Conservation (phyloP, 208 protist species). For the Leishmania aethiopica region DNA sequence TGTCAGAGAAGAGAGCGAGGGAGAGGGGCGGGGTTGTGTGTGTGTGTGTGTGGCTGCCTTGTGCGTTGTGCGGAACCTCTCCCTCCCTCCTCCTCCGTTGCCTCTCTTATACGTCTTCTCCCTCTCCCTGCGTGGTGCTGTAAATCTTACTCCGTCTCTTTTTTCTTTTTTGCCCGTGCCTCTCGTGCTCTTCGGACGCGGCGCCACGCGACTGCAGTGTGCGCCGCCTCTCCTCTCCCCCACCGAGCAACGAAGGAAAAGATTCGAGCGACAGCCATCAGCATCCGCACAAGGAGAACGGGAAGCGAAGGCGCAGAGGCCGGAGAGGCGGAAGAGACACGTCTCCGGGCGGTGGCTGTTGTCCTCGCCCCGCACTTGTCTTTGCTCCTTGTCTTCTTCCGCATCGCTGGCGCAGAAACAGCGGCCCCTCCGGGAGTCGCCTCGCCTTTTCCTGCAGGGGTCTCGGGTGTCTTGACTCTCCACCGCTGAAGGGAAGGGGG, state of each 20-base stretch:
- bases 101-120: background rate
- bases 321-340: background rate
- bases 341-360: background rate
- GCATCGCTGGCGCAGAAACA: background rate
- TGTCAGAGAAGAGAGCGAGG: background rate
- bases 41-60: background rate
- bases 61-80: background rate
- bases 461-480: background rate
- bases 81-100: background rate
- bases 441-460: background rate
- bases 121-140: background rate
- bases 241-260: background rate
- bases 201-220: background rate
- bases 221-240: background rate
- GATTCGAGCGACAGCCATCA: background rate
- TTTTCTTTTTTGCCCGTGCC: background rate
- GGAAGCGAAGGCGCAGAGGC: background rate
- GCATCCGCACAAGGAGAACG: background rate
- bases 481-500: background rate
- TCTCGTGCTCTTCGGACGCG: background rate
- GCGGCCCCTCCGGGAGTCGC: background rate
- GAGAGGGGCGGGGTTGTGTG: background rate
- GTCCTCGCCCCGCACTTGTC: background rate
- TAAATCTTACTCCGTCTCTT: background rate
- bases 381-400: background rate